phyloP scores from a whole-genome alignment of 164 flowering plant species.

The Kingdonia uniflora region DNA sequence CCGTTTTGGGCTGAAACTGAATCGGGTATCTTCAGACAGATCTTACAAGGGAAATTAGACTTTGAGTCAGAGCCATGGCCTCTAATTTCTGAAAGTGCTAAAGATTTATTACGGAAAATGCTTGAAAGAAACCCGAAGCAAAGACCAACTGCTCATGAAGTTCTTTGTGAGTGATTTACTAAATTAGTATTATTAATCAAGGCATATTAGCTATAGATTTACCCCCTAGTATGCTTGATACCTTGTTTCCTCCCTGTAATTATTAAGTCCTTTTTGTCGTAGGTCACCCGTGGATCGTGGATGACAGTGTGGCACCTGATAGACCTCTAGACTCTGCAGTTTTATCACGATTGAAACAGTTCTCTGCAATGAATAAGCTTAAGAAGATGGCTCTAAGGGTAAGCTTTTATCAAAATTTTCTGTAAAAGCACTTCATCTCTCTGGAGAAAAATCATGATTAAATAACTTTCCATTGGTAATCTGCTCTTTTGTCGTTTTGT shows the following conservation, averaged over 20 bases:
- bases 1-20: slow-evolving; percentile 92
- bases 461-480: too few species aligned
- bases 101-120: slow-evolving; percentile 69
- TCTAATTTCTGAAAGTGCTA: slow-evolving; percentile 72
- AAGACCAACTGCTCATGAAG: slow-evolving; percentile 76
- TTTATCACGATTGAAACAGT: slow-evolving; percentile 2
- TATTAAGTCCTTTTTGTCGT: too few species aligned
- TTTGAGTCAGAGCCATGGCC: slow-evolving; percentile 93
- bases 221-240: too few species aligned
- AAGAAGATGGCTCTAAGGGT: slow-evolving; percentile 1
- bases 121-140: slow-evolving; percentile 64
- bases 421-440: too few species aligned
- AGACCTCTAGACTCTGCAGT: slow-evolving; percentile 6
- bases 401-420: background rate
- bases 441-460: too few species aligned
- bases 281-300: slow-evolving; percentile 7
- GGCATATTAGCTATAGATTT: background rate
- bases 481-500: too few species aligned
- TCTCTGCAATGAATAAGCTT: slow-evolving; percentile 4
- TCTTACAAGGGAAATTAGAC: slow-evolving; percentile 65
- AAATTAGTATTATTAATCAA: background rate
- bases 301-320: slow-evolving; percentile 3
- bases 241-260: too few species aligned
- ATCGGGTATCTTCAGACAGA: slow-evolving; percentile 80
- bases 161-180: slow-evolving; percentile 49